phyloP scores from a whole-genome alignment of 2,329 filamentous ascomycete genomes.

The Aureobasidium sp. region DNA sequence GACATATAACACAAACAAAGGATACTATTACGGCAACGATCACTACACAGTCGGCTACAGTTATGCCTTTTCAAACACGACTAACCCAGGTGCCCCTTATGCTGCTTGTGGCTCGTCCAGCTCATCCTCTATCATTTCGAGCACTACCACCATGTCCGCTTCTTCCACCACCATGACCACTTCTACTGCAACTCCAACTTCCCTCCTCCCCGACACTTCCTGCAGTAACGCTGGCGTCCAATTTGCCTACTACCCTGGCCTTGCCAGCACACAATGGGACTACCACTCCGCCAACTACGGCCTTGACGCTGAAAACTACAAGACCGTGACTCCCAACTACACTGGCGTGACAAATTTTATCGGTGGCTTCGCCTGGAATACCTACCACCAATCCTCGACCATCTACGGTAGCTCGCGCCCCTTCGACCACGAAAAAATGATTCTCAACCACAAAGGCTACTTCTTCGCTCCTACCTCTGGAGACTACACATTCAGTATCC shows the following conservation, averaged over 20 bases:
- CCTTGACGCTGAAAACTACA: neutral
- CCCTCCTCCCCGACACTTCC: neutral
- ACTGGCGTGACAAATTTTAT: neutral
- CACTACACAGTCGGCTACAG: slow-evolving; percentile 19
- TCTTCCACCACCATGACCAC: neutral
- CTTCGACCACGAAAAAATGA: neutral
- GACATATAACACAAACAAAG: slow-evolving; percentile 20
- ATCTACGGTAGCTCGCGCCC: neutral
- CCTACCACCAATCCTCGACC: neutral
- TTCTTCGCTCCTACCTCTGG: neutral
- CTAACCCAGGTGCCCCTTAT: slow-evolving; percentile 4
- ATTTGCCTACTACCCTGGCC: neutral
- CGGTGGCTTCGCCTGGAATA: neutral
- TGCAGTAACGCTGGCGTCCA: neutral
- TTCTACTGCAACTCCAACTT: neutral
- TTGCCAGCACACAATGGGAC: neutral
- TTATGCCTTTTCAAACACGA: slow-evolving; percentile 17
- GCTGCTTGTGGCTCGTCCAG: slow-evolving; percentile 11
- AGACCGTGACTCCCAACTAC: neutral
- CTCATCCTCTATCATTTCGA: neutral
- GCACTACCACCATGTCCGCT: neutral
- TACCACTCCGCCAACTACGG: neutral
- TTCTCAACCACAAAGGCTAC: neutral
- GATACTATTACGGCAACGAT: slow-evolving; percentile 17
- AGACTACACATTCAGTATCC: neutral